phyloP scores from a whole-genome alignment of 306 rosid genomes.

The Acacia melanoxylon region DNA sequence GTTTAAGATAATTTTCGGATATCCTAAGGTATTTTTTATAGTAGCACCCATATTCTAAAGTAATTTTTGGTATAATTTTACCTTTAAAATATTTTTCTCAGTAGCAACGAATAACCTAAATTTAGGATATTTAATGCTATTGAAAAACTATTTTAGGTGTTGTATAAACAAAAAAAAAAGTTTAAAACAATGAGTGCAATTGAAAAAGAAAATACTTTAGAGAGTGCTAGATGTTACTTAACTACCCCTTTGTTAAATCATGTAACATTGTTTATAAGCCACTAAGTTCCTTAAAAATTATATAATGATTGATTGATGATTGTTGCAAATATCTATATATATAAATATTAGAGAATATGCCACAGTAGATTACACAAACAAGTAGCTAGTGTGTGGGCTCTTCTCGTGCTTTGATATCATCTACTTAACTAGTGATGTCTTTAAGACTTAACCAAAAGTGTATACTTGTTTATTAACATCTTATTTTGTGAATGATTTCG shows the following conservation, averaged over 20 bases:
- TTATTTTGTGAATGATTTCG: not conserved
- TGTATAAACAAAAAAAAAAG: too few species aligned
- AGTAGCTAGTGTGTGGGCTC: not conserved
- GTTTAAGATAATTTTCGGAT: too few species aligned
- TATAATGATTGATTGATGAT: not conserved
- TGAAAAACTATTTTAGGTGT: too few species aligned
- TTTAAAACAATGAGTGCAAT: too few species aligned
- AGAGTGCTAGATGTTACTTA: too few species aligned
- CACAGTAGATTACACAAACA: not conserved
- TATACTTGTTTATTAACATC: not conserved
- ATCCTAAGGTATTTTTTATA: too few species aligned
- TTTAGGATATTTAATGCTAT: too few species aligned
- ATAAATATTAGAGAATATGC: not conserved
- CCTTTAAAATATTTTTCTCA: too few species aligned
- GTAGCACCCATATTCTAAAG: too few species aligned
- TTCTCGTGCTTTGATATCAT: not conserved
- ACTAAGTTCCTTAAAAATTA: not conserved
- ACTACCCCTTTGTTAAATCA: not conserved
- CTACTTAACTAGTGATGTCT: not conserved
- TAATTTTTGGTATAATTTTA: too few species aligned
- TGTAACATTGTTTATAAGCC: not conserved
- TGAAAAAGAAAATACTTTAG: too few species aligned
- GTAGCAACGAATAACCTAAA: too few species aligned
- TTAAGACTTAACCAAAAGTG: not conserved
- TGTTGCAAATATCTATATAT: not conserved